A percentile compares a stretch with the other conserved stretches of the same genome.
These are phyloP conservation scores for Euphorbia schlechtendalii DNA, from an alignment of 441 rosid genomes.

Conservation along the genomic window DNA sequence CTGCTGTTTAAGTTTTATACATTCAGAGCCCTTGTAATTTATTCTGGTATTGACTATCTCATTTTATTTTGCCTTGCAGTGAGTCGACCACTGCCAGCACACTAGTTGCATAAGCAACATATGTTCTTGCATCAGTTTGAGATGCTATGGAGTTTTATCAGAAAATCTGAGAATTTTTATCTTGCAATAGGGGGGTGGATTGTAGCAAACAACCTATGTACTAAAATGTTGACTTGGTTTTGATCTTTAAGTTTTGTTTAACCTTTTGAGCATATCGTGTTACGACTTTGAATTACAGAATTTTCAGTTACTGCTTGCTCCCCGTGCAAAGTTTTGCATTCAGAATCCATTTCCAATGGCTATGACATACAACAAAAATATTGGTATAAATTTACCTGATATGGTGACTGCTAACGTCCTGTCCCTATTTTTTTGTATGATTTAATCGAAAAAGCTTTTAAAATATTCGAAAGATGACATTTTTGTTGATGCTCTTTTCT, in stretches of 20 bases:
- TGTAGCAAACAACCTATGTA: not conserved
- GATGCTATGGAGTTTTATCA: slow-evolving; percentile 1
- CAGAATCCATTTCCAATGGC: no score
- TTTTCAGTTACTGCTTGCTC: not conserved
- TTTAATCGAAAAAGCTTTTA: no score
- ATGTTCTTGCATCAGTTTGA: not conserved
- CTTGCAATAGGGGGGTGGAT: not conserved
- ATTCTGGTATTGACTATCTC: not conserved
- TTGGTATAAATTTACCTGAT: no score
- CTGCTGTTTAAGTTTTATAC: not conserved
- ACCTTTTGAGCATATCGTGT: slow-evolving; percentile 3
- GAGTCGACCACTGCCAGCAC: slow-evolving; percentile 89
- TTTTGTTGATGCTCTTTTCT: no score
- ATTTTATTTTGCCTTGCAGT: slow-evolving; percentile 27
- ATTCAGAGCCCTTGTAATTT: not conserved
- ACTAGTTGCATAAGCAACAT: slow-evolving; percentile 51
- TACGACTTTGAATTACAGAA: not conserved
- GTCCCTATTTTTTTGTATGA: no score
- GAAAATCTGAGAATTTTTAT: not conserved
- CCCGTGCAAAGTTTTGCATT: no score
- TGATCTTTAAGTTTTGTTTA: not conserved
- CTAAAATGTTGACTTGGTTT: not conserved
- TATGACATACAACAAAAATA: no score
- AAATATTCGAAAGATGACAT: no score
- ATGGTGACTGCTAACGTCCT: no score